phyloP scores from a whole-genome alignment of 345 rosid species.

The Syzygium oleosum region DNA sequence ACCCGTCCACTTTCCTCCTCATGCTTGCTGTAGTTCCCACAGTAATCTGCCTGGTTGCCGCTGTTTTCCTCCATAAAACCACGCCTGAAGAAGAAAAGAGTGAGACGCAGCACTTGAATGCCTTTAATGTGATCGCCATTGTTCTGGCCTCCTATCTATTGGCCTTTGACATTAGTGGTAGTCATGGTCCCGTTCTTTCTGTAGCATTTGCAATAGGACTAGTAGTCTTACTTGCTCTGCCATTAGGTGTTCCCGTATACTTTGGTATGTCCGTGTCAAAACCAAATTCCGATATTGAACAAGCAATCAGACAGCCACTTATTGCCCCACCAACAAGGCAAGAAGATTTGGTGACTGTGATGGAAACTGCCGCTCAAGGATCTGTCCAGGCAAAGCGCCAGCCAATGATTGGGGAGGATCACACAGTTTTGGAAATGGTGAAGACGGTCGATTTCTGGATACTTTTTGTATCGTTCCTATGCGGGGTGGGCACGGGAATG shows the following conservation, averaged over 20 bases:
- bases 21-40: constrained; percentile 48
- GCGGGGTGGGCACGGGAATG: not conserved
- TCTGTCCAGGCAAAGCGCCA: not conserved
- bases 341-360: constrained; percentile 1
- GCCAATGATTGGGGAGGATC: not conserved
- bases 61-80: constrained; percentile 33
- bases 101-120: constrained; percentile 27
- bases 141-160: constrained; percentile 37
- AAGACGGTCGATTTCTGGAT: not conserved
- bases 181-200: constrained; percentile 25
- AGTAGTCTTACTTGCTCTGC: constrained; percentile 29
- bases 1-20: constrained; percentile 36
- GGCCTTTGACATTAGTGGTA: constrained; percentile 40
- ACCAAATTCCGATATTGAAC: constrained; percentile 21
- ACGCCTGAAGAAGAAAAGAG: constrained; percentile 29
- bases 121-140: constrained; percentile 40
- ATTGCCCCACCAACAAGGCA: constrained; percentile 8
- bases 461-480: not conserved
- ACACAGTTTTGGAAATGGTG: not conserved
- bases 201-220: constrained; percentile 35
- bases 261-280: constrained; percentile 1
- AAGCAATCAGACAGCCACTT: constrained; percentile 27
- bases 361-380: not conserved
- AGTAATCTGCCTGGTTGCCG: constrained; percentile 35
- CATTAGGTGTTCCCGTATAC: constrained; percentile 37